Conservation (phyloP, 257 asterid species). For the Salvia rosmarinus region DNA sequence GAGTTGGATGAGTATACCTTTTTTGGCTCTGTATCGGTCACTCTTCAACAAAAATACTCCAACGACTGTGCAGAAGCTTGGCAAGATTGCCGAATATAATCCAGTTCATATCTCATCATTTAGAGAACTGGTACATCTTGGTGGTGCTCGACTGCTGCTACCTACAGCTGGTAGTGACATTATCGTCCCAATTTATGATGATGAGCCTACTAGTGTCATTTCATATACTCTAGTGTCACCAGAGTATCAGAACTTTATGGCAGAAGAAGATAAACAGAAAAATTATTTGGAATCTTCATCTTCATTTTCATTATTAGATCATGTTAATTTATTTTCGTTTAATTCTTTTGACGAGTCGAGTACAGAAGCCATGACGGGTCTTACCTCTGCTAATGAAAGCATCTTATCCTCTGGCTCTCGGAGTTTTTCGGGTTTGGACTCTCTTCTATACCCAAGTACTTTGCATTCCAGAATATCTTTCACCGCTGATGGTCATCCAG, state of each 20-base stretch:
- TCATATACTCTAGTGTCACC: constrained; percentile 62
- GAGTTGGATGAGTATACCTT: constrained; percentile 54
- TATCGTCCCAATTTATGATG: constrained; percentile 71
- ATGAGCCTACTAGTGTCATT: constrained; percentile 79
- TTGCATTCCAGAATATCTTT: constrained; percentile 62
- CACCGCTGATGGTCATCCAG: constrained; percentile 63
- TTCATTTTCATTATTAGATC: constrained; percentile 54
- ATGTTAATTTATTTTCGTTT: constrained; percentile 52
- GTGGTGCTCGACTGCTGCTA: constrained; percentile 63
- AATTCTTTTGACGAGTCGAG: constrained; percentile 53
- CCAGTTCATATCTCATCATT: constrained; percentile 63
- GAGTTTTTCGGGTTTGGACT: constrained; percentile 53
- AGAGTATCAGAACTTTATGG: constrained; percentile 52
- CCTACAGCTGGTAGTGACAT: constrained; percentile 52
- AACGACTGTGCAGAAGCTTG: constrained; percentile 44
- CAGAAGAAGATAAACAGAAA: constrained; percentile 52
- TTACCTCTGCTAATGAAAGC: constrained; percentile 49
- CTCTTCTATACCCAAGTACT: constrained; percentile 45
- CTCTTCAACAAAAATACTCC: constrained; percentile 42
- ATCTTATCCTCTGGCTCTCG: constrained; percentile 48
- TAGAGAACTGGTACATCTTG: constrained; percentile 54
- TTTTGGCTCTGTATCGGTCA: constrained; percentile 45
- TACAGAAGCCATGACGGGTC: constrained; percentile 46
- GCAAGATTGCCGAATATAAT: constrained; percentile 48
- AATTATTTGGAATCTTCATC: constrained; percentile 46